Conservation (phyloP, 768 basidiomycete genomes). For the Tulasnella sp. region DNA sequence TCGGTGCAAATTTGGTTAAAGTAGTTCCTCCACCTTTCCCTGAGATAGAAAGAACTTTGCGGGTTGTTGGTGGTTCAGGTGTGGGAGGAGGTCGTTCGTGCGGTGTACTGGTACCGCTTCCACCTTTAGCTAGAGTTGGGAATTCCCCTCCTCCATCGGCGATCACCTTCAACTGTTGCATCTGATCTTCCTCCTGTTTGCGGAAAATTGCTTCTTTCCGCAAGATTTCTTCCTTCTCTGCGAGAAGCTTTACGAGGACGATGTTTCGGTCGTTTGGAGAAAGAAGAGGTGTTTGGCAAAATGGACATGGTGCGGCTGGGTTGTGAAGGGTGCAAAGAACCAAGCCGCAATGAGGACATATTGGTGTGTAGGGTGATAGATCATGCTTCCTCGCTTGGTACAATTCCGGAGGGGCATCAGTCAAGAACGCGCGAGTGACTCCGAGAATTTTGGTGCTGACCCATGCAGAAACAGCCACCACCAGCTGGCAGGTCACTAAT, state of each 20-base stretch:
- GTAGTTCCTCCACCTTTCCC: slow-evolving; percentile 5
- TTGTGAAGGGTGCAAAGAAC: slow-evolving; percentile 37
- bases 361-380: slow-evolving; percentile 37
- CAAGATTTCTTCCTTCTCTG: slow-evolving; percentile 17
- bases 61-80: not conserved
- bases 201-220: slow-evolving; percentile 16
- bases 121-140: slow-evolving; percentile 1
- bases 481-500: not conserved
- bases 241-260: slow-evolving; percentile 13
- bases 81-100: not conserved
- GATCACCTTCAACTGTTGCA: not conserved
- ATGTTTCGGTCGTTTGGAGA: slow-evolving; percentile 17
- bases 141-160: slow-evolving; percentile 23
- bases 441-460: not conserved
- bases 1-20: not conserved
- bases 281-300: slow-evolving; percentile 31
- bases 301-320: slow-evolving; percentile 38
- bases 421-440: not conserved
- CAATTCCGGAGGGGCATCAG: not conserved
- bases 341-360: slow-evolving; percentile 38
- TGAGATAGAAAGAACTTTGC: slow-evolving; percentile 22
- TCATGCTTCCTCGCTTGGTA: slow-evolving; percentile 34
- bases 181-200: slow-evolving; percentile 2
- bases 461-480: slow-evolving; percentile 23
- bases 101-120: slow-evolving; percentile 2